These are phyloP conservation scores for Beauveria caledonica DNA, from an alignment of 2,329 filamentous ascomycete genomes.

Conservation along the genomic window DNA sequence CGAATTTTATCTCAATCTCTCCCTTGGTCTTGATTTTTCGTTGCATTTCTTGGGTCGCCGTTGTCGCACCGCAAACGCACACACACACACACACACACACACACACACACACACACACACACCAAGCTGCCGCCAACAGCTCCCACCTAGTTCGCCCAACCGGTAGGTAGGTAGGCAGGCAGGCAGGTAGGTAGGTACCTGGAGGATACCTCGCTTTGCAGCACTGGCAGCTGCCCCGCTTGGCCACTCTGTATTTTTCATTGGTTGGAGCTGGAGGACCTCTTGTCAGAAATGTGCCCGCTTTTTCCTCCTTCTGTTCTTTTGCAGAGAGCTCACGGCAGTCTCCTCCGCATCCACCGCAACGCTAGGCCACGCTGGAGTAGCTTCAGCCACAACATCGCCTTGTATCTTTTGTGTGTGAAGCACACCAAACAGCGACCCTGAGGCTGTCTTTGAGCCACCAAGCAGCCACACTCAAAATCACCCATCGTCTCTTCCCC, in stretches of 20 bases:
- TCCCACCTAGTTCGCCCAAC: not conserved
- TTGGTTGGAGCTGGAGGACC: not conserved
- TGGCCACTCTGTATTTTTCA: not conserved
- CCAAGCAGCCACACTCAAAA: not conserved
- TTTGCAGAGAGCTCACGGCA: not conserved
- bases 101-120: too few species aligned
- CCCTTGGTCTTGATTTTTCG: not conserved
- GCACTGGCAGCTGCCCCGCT: not conserved
- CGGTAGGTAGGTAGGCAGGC: not conserved
- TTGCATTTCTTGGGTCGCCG: not conserved
- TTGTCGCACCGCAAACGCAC: not conserved
- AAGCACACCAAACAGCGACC: not conserved
- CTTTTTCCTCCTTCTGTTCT: not conserved
- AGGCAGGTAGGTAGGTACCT: not conserved
- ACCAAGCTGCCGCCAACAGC: not conserved
- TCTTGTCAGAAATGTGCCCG: not conserved
- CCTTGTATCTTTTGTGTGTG: not conserved
- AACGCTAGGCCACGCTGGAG: not conserved
- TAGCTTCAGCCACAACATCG: constrained; percentile 6
- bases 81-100: too few species aligned
- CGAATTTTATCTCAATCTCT: not conserved
- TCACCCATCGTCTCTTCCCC: not conserved
- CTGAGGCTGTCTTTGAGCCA: not conserved
- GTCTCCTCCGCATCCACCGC: not conserved
- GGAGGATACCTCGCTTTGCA: not conserved